Conservation (phyloP, 495 filamentous ascomycete species). For the Schizothecium vesticola region DNA sequence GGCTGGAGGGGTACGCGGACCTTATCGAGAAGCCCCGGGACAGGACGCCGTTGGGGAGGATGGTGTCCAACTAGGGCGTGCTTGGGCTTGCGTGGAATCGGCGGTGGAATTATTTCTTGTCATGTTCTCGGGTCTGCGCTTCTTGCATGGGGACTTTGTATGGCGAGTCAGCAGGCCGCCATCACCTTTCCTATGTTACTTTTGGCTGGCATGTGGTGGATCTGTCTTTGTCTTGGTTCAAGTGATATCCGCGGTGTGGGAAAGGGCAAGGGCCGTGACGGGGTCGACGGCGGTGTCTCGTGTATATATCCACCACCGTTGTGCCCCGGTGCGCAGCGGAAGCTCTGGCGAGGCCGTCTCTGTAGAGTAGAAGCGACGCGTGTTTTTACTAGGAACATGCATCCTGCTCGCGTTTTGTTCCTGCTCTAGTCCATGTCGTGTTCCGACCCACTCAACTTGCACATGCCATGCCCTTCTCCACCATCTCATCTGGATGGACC, state of each 20-base stretch:
- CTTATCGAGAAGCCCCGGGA: conserved; percentile 53
- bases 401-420: not conserved
- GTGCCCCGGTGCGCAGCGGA: not conserved
- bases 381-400: no score
- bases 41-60: conserved; percentile 38
- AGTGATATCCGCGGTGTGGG: not conserved
- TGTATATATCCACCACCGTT: not conserved
- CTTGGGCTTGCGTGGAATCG: not conserved
- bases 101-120: not conserved
- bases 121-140: no score
- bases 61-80: conserved; percentile 18
- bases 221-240: not conserved
- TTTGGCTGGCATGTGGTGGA: not conserved
- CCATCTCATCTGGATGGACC: not conserved
- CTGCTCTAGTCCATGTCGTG: not conserved
- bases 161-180: no score
- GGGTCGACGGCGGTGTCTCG: not conserved
- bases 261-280: not conserved
- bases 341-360: not conserved
- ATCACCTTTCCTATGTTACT: no score
- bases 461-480: not conserved
- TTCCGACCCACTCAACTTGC: no score
- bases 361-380: not conserved
- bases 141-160: no score
- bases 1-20: conserved; percentile 60